phyloP scores from a whole-genome alignment of 176 grass and related monocot genomes.

The Luzula sylvatica region DNA sequence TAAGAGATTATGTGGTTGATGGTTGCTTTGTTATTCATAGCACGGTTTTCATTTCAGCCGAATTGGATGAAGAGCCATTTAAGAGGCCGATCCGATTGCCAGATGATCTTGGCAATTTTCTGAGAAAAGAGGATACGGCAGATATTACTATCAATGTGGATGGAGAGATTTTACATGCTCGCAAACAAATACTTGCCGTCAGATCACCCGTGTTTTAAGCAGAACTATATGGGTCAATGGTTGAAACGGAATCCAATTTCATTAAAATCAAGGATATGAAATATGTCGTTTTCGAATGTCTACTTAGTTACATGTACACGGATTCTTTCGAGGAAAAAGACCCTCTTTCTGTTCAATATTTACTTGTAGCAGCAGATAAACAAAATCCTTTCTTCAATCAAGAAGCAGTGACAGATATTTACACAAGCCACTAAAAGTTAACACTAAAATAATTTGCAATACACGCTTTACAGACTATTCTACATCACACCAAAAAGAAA shows the following conservation, averaged over 20 bases:
- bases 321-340: background rate
- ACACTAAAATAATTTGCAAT: too few relatives aligned
- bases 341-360: constrained; percentile 2
- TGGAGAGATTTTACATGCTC: constrained; percentile 1
- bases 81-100: too few relatives aligned
- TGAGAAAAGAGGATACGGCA: background rate
- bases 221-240: constrained; percentile 17
- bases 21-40: constrained; percentile 5
- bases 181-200: background rate
- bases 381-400: too few relatives aligned
- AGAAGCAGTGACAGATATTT: too few relatives aligned
- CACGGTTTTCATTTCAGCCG: background rate
- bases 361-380: constrained; percentile 24
- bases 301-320: constrained; percentile 40
- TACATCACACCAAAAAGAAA: too few relatives aligned
- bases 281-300: constrained; percentile 15
- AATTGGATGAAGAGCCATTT: too few relatives aligned
- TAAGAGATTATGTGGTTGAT: background rate
- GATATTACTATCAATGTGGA: constrained; percentile 11
- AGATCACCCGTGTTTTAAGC: constrained; percentile 24
- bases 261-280: constrained; percentile 1
- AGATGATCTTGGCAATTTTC: constrained; percentile 8
- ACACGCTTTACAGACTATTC: too few relatives aligned
- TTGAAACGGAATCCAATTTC: too few relatives aligned
- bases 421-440: too few relatives aligned